phyloP scores from a whole-genome alignment of 371 early-diverging fungal genomes.

The Phascolomyces articulosus region DNA sequence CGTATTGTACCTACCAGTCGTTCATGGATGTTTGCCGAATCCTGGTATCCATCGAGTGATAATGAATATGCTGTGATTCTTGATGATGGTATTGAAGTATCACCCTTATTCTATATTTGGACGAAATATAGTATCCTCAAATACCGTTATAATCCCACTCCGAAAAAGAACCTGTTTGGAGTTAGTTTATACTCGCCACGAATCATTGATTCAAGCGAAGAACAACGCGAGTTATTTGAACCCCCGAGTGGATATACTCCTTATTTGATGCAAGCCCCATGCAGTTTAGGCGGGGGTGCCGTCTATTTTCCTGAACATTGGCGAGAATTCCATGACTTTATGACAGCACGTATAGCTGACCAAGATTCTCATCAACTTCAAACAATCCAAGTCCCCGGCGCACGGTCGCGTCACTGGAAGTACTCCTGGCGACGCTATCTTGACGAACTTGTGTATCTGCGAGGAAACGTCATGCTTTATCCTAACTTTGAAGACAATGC shows the following conservation, averaged over 20 bases:
- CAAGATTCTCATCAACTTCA: slow-evolving; percentile 38
- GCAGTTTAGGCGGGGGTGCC: slow-evolving; percentile 57
- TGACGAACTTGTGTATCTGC: slow-evolving; percentile 64
- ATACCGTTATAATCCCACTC: slow-evolving; percentile 44
- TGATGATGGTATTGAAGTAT: slow-evolving; percentile 63
- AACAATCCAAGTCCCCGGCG: slow-evolving; percentile 41
- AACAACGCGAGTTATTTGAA: slow-evolving; percentile 4
- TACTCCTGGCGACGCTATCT: slow-evolving; percentile 65
- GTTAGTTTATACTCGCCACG: slow-evolving; percentile 64
- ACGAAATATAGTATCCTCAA: slow-evolving; percentile 55
- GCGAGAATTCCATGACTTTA: slow-evolving; percentile 69
- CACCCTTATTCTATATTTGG: slow-evolving; percentile 60
- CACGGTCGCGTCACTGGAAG: slow-evolving; percentile 57
- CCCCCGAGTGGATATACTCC: slow-evolving; percentile 20
- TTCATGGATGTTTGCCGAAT: slow-evolving; percentile 58
- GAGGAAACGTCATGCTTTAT: slow-evolving; percentile 65
- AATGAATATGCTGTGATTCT: slow-evolving; percentile 60
- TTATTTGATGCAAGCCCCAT: slow-evolving; percentile 51
- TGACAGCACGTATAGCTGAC: slow-evolving; percentile 55
- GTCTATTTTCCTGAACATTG: slow-evolving; percentile 70
- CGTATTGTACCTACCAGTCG: slow-evolving; percentile 56
- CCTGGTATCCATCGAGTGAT: slow-evolving; percentile 63
- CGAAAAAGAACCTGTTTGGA: slow-evolving; percentile 47
- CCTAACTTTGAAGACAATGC: slow-evolving; percentile 51
- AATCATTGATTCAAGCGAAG: slow-evolving; percentile 31